Evolutionary conservation across 2,329 filamentous ascomycete species (phyloP), one percentile per base, ranked within the genome.

Genomic region (Emmonsia crescens): DNA sequence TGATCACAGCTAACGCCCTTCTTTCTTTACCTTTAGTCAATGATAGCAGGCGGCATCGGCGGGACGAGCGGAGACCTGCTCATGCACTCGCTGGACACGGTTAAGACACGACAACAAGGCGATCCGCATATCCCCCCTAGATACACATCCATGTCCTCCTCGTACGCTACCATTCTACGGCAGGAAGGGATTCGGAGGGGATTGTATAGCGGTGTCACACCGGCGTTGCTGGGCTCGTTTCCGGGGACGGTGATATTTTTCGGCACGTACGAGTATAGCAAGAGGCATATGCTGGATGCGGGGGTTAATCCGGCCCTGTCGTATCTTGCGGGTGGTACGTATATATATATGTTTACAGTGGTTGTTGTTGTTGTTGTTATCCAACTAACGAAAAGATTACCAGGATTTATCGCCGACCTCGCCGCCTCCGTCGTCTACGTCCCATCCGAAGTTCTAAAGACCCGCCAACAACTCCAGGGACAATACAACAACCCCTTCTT

Each of bases 61-160:
- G 94, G 94, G 60, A 92, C 89, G 19, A 95, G 89, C 61, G 94
- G 95, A 63, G 94, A 99, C 75, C 89, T 99, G 83, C 80, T 99
- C 67, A 99, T 99, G 94, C 94, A 99, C 78, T 97, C 93, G 54
- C 83, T 99, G 71, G 94, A 99, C 75, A 99, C 94, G 0, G 94
- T 99, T 70, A 99, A 99, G 78, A 99, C 94, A 55, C 85, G 94
- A 68, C 95, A 99, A 75, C 94, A 99, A 77, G 94, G 93, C 70
- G 94, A 97, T 71, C 92, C 93, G 52, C 88, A 94, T 73, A 83
- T 96, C 64, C 94, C 94, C 27, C 89, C 94, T 1, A 96, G 89
- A 77, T 99, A 99, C 77, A 88, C 89, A 12, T 93, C 91, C 19
- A 86, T 97, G 75, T 89, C 89, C 46, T 89, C 88, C 62, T 94